Conservation (phyloP, 345 rosid species). For the Dimocarpus longan region DNA sequence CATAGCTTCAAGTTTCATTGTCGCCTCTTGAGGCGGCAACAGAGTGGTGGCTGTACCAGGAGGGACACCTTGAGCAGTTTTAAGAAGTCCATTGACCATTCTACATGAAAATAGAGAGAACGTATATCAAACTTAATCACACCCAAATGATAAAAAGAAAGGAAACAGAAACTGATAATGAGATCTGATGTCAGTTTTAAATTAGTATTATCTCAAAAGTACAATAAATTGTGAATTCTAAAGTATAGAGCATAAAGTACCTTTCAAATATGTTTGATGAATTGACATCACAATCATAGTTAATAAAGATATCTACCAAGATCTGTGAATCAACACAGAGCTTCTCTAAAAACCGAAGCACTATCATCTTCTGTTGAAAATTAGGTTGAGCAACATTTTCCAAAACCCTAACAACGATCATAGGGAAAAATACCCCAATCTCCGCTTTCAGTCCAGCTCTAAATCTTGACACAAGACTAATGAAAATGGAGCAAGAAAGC, state of each 20-base stretch:
- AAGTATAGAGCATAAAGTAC: conserved; percentile 39
- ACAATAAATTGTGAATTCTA: not conserved
- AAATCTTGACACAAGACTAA: conserved; percentile 95
- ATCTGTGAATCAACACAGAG: conserved; percentile 97
- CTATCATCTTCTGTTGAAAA: conserved; percentile 98
- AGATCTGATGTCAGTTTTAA: not conserved
- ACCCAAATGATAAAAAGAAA: not conserved
- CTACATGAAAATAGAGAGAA: conserved; percentile 37
- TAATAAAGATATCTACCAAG: conserved; percentile 93
- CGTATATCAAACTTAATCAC: not conserved
- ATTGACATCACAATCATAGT: conserved; percentile 99
- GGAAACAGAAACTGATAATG: not conserved
- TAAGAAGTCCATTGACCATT: conserved; percentile 99
- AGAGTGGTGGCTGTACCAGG: conserved; percentile 80
- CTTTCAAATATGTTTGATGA: conserved; percentile 99
- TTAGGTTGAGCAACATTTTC: conserved; percentile 99
- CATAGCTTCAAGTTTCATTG: conserved; percentile 97
- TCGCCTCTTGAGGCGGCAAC: conserved; percentile 90
- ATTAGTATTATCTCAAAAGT: not conserved
- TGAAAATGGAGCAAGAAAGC: conserved; percentile 99
- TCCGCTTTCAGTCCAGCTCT: conserved; percentile 99
- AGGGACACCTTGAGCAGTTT: conserved; percentile 98
- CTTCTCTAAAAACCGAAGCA: conserved; percentile 95
- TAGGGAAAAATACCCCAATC: conserved; percentile 99
- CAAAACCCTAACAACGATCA: conserved; percentile 94